Evolutionary conservation across 225 moss, liverwort and hornwort species (phyloP), one percentile per base, ranked within the genome.

Genomic region (Marchantia paleacea): DNA sequence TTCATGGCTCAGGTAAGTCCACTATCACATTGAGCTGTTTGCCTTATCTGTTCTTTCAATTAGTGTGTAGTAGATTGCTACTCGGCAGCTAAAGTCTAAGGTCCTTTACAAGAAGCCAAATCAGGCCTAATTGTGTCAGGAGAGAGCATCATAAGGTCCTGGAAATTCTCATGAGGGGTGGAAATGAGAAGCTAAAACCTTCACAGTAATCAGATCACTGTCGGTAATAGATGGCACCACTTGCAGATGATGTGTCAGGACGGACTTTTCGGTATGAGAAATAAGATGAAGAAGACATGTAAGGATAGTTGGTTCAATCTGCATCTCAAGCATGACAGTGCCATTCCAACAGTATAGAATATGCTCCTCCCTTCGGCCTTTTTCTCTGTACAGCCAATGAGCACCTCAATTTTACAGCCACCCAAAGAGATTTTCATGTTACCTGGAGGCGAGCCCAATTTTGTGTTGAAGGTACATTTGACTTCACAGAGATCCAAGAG

Each of bases 1-100:
- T 93, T 91, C 84, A 89, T 93, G 81, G 93, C 93, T 65, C 93
- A 93, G 93, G 93, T 93, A 78, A 81, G 64, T 48, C 6, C 61
- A 31, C 10, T 16, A 29, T 76, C 18, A 29, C 52, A 7, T 26
- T 62, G 24, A 62, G 62, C n/a, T 62, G n/a, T n/a, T 24, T 3
- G 6, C n/a, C n/a, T 62, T 62, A 14, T 16, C 7, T 7, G 18
- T 0, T 18, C 16, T 62, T 60, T 60, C 39, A 39, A 39, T 62
- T 6, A 62, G 18, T 62, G n/a, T 62, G 62, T 62, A 22, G 24
- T 22, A 7, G 15, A 62, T 0, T 62, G n/a, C 62, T 62, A 62
- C 62, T 62, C 8, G 24, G 29, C 67, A 29, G 28, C 28, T 30
- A 4, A 12, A 28, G 7, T 67, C 0, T 3, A n/a, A 52, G n/a